Conservation (phyloP, 441 rosid genomes). For the Cnidoscolus chayamansa region DNA sequence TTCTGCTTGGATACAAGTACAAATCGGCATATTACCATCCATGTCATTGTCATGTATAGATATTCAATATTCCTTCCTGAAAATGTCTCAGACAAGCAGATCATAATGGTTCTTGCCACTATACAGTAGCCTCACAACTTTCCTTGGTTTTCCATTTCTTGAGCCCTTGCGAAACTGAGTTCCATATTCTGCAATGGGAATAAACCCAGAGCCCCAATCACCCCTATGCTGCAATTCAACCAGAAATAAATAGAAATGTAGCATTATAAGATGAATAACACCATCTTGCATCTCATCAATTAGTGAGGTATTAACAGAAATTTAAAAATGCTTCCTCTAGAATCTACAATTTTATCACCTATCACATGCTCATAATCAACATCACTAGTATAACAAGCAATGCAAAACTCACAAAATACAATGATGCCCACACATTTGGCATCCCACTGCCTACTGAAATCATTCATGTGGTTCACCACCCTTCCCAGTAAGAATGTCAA, state of each 20-base stretch:
- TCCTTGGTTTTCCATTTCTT: conserved; percentile 47
- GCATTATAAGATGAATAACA: not conserved
- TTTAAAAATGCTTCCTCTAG: not conserved
- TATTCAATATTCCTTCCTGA: not conserved
- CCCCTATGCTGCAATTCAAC: conserved; percentile 50
- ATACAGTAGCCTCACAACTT: conserved; percentile 78
- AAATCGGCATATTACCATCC: not conserved
- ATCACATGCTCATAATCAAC: not conserved
- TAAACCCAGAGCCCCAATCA: conserved; percentile 66
- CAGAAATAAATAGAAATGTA: not conserved
- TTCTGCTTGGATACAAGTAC: not conserved
- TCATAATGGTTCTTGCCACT: conserved; percentile 88
- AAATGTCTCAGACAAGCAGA: conserved; percentile 53
- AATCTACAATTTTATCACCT: not conserved
- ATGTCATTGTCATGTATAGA: not conserved
- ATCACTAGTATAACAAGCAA: not conserved
- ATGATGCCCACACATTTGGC: not conserved
- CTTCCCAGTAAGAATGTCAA: not conserved
- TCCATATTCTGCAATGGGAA: conserved; percentile 85
- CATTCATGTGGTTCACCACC: not conserved
- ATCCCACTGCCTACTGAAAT: not conserved
- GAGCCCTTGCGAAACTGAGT: conserved; percentile 53
- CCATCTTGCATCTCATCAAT: not conserved
- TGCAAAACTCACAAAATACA: not conserved
- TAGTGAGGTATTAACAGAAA: not conserved